Evolutionary conservation across 2,329 filamentous ascomycete species (phyloP).

Genomic region (Teratosphaeria pseudoeucalypti): DNA sequence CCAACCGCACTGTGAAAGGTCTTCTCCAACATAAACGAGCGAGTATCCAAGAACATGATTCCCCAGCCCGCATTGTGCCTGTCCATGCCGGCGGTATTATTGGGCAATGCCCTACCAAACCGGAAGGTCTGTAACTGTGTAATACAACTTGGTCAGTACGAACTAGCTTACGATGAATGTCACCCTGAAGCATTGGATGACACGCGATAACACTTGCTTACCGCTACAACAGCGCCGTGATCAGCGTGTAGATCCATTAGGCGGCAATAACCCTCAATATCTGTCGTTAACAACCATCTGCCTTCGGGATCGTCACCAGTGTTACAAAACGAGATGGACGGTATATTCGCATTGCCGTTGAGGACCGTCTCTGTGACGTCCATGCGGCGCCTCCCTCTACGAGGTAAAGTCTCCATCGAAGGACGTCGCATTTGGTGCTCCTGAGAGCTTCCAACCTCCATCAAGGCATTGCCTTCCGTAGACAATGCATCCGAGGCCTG

Average conservation of each 20-base stretch:
- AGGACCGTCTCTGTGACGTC: constrained; percentile 20
- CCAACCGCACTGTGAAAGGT: constrained; percentile 16
- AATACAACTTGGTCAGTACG: not conserved
- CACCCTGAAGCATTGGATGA: not conserved
- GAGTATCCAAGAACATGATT: constrained; percentile 28
- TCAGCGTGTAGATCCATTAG: constrained; percentile 18
- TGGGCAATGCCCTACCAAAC: constrained; percentile 5
- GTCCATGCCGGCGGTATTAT: constrained; percentile 13
- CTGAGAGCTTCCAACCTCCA: not conserved
- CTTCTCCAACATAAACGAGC: constrained; percentile 22
- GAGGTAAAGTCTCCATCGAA: not conserved
- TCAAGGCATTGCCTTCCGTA: not conserved
- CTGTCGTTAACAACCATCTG: constrained; percentile 47
- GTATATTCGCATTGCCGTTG: constrained; percentile 41
- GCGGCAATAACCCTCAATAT: constrained; percentile 34
- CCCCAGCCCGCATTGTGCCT: constrained; percentile 26
- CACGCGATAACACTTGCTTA: not conserved
- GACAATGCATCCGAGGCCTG: not conserved
- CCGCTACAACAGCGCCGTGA: not conserved
- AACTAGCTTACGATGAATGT: not conserved
- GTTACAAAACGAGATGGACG: constrained; percentile 49
- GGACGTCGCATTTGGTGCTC: not conserved
- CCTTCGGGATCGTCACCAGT: constrained; percentile 45
- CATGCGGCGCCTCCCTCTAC: constrained; percentile 5
- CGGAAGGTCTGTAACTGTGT: constrained; percentile 6